Base-by-base conservation (phyloP, 148 eudicot species). In the Chenopodium quinoa region DNA sequence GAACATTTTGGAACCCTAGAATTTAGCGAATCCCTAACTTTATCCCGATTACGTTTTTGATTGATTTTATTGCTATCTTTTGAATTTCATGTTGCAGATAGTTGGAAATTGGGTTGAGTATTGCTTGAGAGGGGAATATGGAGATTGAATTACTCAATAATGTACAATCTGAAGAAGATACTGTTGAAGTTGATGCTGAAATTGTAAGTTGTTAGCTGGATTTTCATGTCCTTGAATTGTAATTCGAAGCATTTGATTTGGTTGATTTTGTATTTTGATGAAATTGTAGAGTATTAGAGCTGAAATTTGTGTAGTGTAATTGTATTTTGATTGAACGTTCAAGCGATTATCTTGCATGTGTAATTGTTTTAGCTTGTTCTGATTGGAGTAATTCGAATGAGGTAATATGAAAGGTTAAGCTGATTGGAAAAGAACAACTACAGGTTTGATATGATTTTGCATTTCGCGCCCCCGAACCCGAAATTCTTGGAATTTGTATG, bases 101-200 rank as follows among this genome's bases (percentile, higher is more conserved):
- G 37, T 48, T 6, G 9, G 16, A 71, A 65, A 47, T 66, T 73
- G 82, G 66, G 78, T 71, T 71, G 66, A 29, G 37, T 52, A 62
- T 31, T 75, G 75, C 7, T 31, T 6, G 22, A 12, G 34, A 63
- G 52, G 46, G 31, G 11, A 75, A 73, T 47, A 90, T 91, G 93
- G 95, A 91, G 60, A 75, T 90, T 81, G 93, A 90, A 58, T 85
- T 90, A 7, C 75, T 92, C 69, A 84, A 86, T 25, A 91, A 90
- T 25, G 87, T 71, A 25, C 60, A 63, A 25, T 78, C 89, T 0
- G 92, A 87, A 34, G 95, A 90, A 73, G 92, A 89, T 29, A 72
- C 74, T 31, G 87, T 84, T 68, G 87, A 73, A 68, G 71, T 73
- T 80, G 89, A 86, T 83, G 80, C 82, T 73, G 85, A 71, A 66